phyloP scores from a whole-genome alignment of 2,329 filamentous ascomycete genomes.

The Ascochyta viciae-villosae region DNA sequence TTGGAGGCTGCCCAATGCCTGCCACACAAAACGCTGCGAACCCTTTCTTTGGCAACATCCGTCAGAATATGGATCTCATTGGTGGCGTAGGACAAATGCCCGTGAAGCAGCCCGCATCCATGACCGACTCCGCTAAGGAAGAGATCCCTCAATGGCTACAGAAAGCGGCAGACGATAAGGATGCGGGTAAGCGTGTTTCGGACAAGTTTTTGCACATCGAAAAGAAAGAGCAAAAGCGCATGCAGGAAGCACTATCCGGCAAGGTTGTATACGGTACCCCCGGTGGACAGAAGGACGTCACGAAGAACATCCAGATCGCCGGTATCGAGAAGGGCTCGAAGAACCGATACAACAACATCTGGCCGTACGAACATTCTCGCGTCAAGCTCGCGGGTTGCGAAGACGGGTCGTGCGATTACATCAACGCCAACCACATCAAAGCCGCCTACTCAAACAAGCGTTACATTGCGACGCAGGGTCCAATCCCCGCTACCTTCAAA shows the following conservation, averaged over 20 bases:
- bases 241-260: constrained; percentile 78
- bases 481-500: constrained; percentile 88
- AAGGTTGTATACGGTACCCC: constrained; percentile 64
- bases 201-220: constrained; percentile 87
- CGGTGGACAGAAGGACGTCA: constrained; percentile 44
- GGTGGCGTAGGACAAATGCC: constrained; percentile 86
- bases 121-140: constrained; percentile 57
- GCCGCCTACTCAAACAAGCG: constrained; percentile 83
- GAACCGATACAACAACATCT: constrained; percentile 97
- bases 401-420: constrained; percentile 81
- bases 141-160: constrained; percentile 79
- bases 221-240: constrained; percentile 84
- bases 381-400: constrained; percentile 77
- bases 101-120: constrained; percentile 63
- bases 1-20: constrained; percentile 87
- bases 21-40: constrained; percentile 72
- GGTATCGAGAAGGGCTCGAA: constrained; percentile 94
- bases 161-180: constrained; percentile 67
- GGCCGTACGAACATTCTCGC: constrained; percentile 92
- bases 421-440: constrained; percentile 90
- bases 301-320: constrained; percentile 73
- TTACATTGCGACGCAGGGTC: constrained; percentile 95
- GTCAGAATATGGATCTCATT: constrained; percentile 94
- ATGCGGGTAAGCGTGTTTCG: constrained; percentile 81
- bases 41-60: constrained; percentile 94